A percentile compares a stretch with the other conserved stretches of the same genome.
These are phyloP conservation scores for Isabelozyma pseudorhagii DNA, from an alignment of 805 yeast genomes.

Conservation along the genomic window DNA sequence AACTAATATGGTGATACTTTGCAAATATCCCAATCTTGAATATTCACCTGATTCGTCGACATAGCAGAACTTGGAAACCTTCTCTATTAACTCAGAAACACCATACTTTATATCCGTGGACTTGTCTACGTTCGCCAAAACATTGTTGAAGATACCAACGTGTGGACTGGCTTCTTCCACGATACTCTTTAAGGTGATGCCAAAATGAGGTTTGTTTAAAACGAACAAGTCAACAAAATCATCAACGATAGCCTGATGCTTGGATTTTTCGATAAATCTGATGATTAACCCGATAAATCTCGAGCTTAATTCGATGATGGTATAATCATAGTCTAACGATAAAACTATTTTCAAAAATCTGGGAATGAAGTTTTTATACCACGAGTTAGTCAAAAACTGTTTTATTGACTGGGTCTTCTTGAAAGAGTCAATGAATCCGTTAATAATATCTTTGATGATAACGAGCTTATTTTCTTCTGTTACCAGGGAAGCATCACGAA, in stretches of 20 bases:
- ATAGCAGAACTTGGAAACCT: conserved; percentile 7
- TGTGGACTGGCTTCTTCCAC: conserved; percentile 24
- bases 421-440: conserved; percentile 22
- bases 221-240: conserved; percentile 37
- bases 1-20: conserved; percentile 49
- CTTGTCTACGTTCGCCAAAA: conserved; percentile 54
- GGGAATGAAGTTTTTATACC: conserved; percentile 44
- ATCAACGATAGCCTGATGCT: conserved; percentile 47
- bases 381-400: conserved; percentile 40
- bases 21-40: conserved; percentile 53
- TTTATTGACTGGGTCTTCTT: conserved; percentile 23
- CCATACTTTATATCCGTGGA: conserved; percentile 14
- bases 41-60: conserved; percentile 16
- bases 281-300: conserved; percentile 41
- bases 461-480: conserved; percentile 1
- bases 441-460: conserved; percentile 11
- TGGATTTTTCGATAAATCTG: conserved; percentile 31
- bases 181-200: conserved; percentile 11
- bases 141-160: conserved; percentile 40
- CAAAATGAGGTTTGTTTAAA: conserved; percentile 9
- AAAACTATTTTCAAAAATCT: conserved; percentile 21
- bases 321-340: conserved; percentile 8
- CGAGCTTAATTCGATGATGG: conserved; percentile 36
- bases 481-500: neutral
- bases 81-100: conserved; percentile 3